These are phyloP conservation scores for Plasmodium gallinaceum DNA, from an alignment of 169 alveolate genomes.

Conservation along the genomic window DNA sequence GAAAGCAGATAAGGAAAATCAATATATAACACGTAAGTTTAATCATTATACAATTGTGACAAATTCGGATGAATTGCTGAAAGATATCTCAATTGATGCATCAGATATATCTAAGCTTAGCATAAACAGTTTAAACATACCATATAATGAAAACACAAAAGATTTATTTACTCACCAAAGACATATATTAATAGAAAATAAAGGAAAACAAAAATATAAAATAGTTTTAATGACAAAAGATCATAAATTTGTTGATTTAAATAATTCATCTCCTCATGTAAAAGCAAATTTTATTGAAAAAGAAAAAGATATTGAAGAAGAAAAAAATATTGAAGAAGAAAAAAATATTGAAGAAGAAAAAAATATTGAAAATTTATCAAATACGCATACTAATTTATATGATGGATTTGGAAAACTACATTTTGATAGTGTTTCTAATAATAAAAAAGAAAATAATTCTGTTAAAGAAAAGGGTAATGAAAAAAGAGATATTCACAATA, in stretches of 20 bases:
- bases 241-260: constrained; percentile 29
- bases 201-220: constrained; percentile 51
- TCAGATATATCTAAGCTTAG: constrained; percentile 55
- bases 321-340: background rate
- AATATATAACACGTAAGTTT: constrained; percentile 8
- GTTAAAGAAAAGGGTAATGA: background rate
- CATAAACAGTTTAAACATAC: constrained; percentile 25
- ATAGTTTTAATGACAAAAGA: constrained; percentile 62
- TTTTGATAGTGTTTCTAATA: constrained; percentile 9
- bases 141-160: constrained; percentile 26
- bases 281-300: background rate
- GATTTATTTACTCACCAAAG: constrained; percentile 55
- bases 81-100: constrained; percentile 52
- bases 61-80: constrained; percentile 31
- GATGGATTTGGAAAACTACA: constrained; percentile 49
- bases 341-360: constrained; percentile 2
- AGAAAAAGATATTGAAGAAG: background rate
- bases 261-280: background rate
- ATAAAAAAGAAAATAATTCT: background rate
- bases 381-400: background rate
- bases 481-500: background rate
- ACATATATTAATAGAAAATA: constrained; percentile 32
- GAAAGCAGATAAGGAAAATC: background rate
- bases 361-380: background rate
- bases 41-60: constrained; percentile 43